Conservation (phyloP, 2,329 filamentous ascomycete genomes). For the Ophiocordyceps camponoti-saundersi region DNA sequence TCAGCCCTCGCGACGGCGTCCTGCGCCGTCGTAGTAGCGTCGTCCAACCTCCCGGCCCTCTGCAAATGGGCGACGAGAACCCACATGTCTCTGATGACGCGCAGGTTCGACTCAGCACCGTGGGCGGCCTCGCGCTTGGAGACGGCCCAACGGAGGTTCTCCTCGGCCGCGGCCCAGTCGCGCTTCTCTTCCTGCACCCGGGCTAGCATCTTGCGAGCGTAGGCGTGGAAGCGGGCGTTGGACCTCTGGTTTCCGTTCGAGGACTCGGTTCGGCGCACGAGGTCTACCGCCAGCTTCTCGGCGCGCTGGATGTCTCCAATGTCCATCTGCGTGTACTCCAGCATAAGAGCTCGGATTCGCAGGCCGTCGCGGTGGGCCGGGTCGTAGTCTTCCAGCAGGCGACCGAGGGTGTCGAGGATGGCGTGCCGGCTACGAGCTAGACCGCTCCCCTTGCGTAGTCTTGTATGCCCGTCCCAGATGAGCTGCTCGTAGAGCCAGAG, state of each 20-base stretch:
- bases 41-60: slow-evolving; percentile 11
- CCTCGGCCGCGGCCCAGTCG: slow-evolving; percentile 15
- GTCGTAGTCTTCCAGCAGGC: slow-evolving; percentile 6
- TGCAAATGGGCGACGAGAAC: slow-evolving; percentile 17
- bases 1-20: slow-evolving; percentile 17
- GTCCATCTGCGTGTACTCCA: slow-evolving; percentile 22
- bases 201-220: slow-evolving; percentile 20
- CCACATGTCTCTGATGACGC: slow-evolving; percentile 21
- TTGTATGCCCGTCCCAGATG: slow-evolving; percentile 20
- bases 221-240: slow-evolving; percentile 18
- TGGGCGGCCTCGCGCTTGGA: slow-evolving; percentile 17
- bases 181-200: slow-evolving; percentile 15
- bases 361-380: slow-evolving; percentile 5
- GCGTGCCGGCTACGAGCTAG: slow-evolving; percentile 9
- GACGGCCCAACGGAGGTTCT: slow-evolving; percentile 15
- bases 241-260: slow-evolving; percentile 8
- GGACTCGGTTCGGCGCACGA: slow-evolving; percentile 11
- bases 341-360: slow-evolving; percentile 15
- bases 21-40: slow-evolving; percentile 10
- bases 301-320: slow-evolving; percentile 14
- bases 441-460: slow-evolving; percentile 14
- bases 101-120: slow-evolving; percentile 15
- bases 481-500: slow-evolving; percentile 21
- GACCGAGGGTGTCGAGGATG: slow-evolving; percentile 15
- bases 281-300: slow-evolving; percentile 12